Evolutionary conservation across 495 filamentous ascomycete genomes (phyloP).

Genomic region (Astrothelium macrocarpum): DNA sequence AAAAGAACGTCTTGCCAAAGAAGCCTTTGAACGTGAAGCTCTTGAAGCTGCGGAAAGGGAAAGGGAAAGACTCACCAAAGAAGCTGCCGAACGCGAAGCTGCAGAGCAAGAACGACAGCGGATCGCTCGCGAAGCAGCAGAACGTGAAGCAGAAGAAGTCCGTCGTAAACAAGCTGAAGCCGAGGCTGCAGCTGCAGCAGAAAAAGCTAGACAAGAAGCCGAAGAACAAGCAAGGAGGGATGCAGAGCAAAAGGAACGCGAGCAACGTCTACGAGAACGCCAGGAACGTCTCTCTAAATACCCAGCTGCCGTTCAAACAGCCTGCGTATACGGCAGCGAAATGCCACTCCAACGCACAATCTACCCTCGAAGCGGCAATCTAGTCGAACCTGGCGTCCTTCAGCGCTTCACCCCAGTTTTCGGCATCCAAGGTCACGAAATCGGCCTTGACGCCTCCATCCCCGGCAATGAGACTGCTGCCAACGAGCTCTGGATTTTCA

Average conservation of each 20-base stretch:
- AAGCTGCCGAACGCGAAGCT: constrained; percentile 1
- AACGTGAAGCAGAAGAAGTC: constrained; percentile 10
- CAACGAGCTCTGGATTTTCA: constrained; percentile 23
- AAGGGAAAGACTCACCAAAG: constrained; percentile 9
- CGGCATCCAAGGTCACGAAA: constrained; percentile 14
- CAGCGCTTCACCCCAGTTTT: constrained; percentile 25
- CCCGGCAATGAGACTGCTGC: neutral
- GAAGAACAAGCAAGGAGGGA: constrained; percentile 15
- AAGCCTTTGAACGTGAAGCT: neutral
- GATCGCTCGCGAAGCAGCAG: neutral
- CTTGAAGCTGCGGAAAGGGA: constrained; percentile 4
- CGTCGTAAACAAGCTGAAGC: constrained; percentile 10
- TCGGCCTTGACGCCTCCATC: constrained; percentile 5
- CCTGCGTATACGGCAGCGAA: constrained; percentile 17
- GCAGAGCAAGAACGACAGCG: constrained; percentile 2
- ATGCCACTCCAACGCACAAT: constrained; percentile 18
- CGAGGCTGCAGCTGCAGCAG: constrained; percentile 14
- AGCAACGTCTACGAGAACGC: constrained; percentile 15
- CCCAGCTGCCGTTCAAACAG: constrained; percentile 18
- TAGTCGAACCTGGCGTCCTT: constrained; percentile 12
- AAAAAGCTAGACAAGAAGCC: constrained; percentile 13
- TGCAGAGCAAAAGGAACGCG: constrained; percentile 12
- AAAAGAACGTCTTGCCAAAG: constrained; percentile 12
- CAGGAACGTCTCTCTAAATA: constrained; percentile 18
- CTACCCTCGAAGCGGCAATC: constrained; percentile 6